These are phyloP conservation scores for Trametopsis cervina DNA, from an alignment of 768 basidiomycete species.

Conservation along the genomic window DNA sequence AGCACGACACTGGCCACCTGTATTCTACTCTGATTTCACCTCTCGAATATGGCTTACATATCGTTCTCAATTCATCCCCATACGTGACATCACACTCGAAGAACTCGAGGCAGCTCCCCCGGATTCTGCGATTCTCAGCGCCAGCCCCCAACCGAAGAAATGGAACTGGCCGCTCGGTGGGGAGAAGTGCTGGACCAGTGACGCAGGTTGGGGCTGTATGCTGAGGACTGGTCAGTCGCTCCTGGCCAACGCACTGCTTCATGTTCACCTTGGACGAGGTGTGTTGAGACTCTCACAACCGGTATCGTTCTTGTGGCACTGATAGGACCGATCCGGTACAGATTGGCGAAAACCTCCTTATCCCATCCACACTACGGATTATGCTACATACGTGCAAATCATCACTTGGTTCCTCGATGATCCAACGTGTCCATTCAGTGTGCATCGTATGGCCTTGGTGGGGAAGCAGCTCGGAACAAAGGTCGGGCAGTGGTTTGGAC, in stretches of 20 bases:
- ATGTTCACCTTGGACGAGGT: slow-evolving; percentile 74
- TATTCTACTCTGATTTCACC: slow-evolving; percentile 85
- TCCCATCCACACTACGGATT: slow-evolving; percentile 51
- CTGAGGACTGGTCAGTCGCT: slow-evolving; percentile 80
- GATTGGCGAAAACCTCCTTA: slow-evolving; percentile 81
- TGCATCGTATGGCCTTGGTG: slow-evolving; percentile 92
- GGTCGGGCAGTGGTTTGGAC: slow-evolving; percentile 97
- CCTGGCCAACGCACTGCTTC: slow-evolving; percentile 71
- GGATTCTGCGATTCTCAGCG: slow-evolving; percentile 14
- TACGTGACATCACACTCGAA: slow-evolving; percentile 53
- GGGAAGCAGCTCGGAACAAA: slow-evolving; percentile 94
- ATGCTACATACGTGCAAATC: slow-evolving; percentile 85
- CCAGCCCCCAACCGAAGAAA: slow-evolving; percentile 39
- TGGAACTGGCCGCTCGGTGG: slow-evolving; percentile 61
- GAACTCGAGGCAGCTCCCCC: slow-evolving; percentile 32
- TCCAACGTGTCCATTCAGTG: slow-evolving; percentile 85
- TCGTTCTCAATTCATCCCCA: slow-evolving; percentile 78
- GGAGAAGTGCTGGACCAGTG: slow-evolving; percentile 78
- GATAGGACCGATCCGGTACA: slow-evolving; percentile 24
- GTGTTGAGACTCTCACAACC: slow-evolving; percentile 17
- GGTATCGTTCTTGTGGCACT: background rate
- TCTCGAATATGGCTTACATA: slow-evolving; percentile 91
- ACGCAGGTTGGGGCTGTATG: slow-evolving; percentile 93
- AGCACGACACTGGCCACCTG: slow-evolving; percentile 61
- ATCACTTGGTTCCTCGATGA: slow-evolving; percentile 94